These are phyloP conservation scores for Podospora pseudocomata DNA, from an alignment of 495 filamentous ascomycete genomes.

Conservation along the genomic window DNA sequence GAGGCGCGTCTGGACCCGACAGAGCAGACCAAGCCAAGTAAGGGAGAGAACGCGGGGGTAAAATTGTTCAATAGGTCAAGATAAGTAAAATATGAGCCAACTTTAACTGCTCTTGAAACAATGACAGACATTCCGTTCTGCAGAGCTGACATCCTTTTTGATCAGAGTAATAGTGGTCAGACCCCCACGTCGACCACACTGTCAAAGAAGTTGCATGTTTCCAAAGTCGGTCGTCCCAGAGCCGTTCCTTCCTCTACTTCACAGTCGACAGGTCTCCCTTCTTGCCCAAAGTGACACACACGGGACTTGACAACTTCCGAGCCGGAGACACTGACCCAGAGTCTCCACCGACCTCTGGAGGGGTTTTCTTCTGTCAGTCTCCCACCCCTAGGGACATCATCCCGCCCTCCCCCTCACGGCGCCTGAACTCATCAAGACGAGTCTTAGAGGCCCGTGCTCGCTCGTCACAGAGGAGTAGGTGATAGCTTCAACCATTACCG, in stretches of 20 bases:
- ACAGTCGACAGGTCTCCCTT: not conserved
- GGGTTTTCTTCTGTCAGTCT: too few relatives aligned
- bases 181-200: not conserved
- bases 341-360: not conserved
- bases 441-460: too few relatives aligned
- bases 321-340: not conserved
- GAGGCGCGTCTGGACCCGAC: not conserved
- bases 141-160: too few relatives aligned
- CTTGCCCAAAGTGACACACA: not conserved
- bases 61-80: not conserved
- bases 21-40: not conserved
- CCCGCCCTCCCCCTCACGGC: not conserved
- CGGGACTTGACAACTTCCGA: not conserved
- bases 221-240: too few relatives aligned
- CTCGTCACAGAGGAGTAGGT: too few relatives aligned
- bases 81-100: too few relatives aligned
- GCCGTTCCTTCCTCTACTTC: too few relatives aligned
- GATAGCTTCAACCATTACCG: too few relatives aligned
- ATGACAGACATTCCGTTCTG: not conserved
- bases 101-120: not conserved
- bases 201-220: too few relatives aligned
- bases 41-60: not conserved
- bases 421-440: too few relatives aligned
- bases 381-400: too few relatives aligned
- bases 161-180: not conserved